Evolutionary conservation across 2,329 filamentous ascomycete genomes (phyloP).

Genomic region (Diplocarpon rosae): DNA sequence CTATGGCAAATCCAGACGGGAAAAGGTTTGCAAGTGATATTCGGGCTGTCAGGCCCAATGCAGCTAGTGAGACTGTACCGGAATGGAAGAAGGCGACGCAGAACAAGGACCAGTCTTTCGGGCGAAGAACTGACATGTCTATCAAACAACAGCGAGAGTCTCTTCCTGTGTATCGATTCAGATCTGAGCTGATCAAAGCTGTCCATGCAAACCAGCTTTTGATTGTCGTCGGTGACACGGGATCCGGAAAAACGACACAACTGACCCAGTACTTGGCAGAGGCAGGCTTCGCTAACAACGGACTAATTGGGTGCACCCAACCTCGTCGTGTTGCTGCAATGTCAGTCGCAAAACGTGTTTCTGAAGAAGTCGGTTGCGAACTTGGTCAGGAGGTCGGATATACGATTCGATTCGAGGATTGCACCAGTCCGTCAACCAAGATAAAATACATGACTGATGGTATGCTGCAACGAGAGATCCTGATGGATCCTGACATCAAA

Average conservation of each 20-base stretch:
- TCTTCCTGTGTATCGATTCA: conserved; percentile 81
- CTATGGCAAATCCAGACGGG: conserved; percentile 79
- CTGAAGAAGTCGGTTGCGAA: conserved; percentile 86
- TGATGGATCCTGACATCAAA: conserved; percentile 79
- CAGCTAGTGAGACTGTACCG: conserved; percentile 57
- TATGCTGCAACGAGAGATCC: conserved; percentile 91
- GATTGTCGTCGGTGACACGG: conserved; percentile 95
- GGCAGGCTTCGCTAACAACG: conserved; percentile 74
- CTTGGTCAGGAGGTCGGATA: conserved; percentile 92
- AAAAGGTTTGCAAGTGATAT: conserved; percentile 84
- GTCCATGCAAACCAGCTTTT: conserved; percentile 80
- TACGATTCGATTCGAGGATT: conserved; percentile 94
- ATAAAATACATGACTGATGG: conserved; percentile 99
- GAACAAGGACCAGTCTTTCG: conserved; percentile 68
- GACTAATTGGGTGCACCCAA: conserved; percentile 92
- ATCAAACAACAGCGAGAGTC: conserved; percentile 93
- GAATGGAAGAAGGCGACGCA: conserved; percentile 87
- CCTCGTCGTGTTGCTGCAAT: conserved; percentile 94
- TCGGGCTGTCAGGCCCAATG: conserved; percentile 51
- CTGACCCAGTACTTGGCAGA: conserved; percentile 92
- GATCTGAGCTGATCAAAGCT: conserved; percentile 77
- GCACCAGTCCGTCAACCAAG: conserved; percentile 73
- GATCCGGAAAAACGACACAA: conserved; percentile 95
- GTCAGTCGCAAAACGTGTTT: conserved; percentile 93
- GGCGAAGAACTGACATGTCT: conserved; percentile 78